These are phyloP conservation scores for Astrocystis sublimbata DNA, from an alignment of 495 filamentous ascomycete species.

Conservation along the genomic window DNA sequence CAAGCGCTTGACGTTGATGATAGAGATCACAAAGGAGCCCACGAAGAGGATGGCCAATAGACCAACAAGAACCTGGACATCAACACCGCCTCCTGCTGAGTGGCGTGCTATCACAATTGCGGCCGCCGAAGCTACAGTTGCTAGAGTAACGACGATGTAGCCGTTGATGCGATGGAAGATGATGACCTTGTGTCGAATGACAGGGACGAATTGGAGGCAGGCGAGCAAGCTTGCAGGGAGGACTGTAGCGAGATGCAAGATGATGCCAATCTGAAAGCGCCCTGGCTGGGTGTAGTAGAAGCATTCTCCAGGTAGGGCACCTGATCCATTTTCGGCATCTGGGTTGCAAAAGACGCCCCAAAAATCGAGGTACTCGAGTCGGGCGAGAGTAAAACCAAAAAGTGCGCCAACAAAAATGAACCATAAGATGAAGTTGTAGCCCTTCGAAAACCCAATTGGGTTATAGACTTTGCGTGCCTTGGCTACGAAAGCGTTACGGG, in stretches of 20 bases:
- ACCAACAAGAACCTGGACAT: conserved; percentile 40
- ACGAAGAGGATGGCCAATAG: conserved; percentile 41
- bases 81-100: conserved; percentile 47
- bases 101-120: conserved; percentile 47
- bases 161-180: conserved; percentile 56
- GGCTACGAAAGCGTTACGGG: conserved; percentile 12
- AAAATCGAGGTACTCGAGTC: conserved; percentile 39
- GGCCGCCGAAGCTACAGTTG: conserved; percentile 38
- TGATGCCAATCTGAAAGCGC: conserved; percentile 45
- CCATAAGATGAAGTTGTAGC: conserved; percentile 45
- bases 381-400: conserved; percentile 31
- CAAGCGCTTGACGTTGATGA: conserved; percentile 51
- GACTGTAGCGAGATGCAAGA: conserved; percentile 46
- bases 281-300: conserved; percentile 44
- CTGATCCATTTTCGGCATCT: conserved; percentile 6
- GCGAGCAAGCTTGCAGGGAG: conserved; percentile 50
- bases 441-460: conserved; percentile 41
- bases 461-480: conserved; percentile 31
- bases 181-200: conserved; percentile 48
- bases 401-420: conserved; percentile 33
- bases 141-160: conserved; percentile 47
- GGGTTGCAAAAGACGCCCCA: conserved; percentile 28
- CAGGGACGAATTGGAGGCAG: conserved; percentile 53
- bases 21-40: conserved; percentile 37
- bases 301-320: conserved; percentile 49